A percentile compares a stretch with the other conserved stretches of the same genome.
Evolutionary conservation across 2,329 filamentous ascomycete genomes (phyloP).

Genomic region (Dactylella cylindrospora): DNA sequence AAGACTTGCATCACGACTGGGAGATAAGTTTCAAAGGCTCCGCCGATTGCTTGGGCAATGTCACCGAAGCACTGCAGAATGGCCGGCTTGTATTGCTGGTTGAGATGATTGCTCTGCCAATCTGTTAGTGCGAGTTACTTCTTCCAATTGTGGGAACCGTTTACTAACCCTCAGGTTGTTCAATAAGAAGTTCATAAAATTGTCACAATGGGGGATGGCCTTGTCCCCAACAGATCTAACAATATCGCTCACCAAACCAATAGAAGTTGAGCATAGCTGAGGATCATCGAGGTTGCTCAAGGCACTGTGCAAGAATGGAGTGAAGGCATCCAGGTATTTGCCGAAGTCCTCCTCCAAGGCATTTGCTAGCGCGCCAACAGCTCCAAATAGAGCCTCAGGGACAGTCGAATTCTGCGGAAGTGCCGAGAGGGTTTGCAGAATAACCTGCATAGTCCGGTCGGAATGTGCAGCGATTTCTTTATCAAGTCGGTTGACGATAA

Average conservation of each 20-base stretch:
- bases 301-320: slow-evolving; percentile 88
- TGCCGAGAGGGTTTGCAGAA: slow-evolving; percentile 76
- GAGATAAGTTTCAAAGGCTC: slow-evolving; percentile 89
- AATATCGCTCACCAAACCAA: slow-evolving; percentile 95
- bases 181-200: slow-evolving; percentile 96
- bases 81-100: slow-evolving; percentile 96
- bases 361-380: slow-evolving; percentile 86
- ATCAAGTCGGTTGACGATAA: slow-evolving; percentile 87
- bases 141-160: background rate
- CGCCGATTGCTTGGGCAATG: slow-evolving; percentile 90
- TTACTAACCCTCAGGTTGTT: slow-evolving; percentile 77
- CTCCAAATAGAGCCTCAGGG: slow-evolving; percentile 88
- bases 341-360: slow-evolving; percentile 88
- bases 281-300: slow-evolving; percentile 95
- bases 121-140: slow-evolving; percentile 50
- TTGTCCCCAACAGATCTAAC: slow-evolving; percentile 85
- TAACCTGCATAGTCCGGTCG: slow-evolving; percentile 88
- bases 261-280: slow-evolving; percentile 91
- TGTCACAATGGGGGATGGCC: slow-evolving; percentile 92
- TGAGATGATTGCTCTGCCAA: slow-evolving; percentile 72
- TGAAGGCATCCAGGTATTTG: slow-evolving; percentile 97
- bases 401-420: slow-evolving; percentile 86
- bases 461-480: slow-evolving; percentile 86
- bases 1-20: slow-evolving; percentile 89
- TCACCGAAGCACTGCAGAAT: slow-evolving; percentile 98